Evolutionary conservation across 2,329 filamentous ascomycete species (phyloP), one percentile per base, ranked within the genome.

Genomic region (Beauveria medogensis): DNA sequence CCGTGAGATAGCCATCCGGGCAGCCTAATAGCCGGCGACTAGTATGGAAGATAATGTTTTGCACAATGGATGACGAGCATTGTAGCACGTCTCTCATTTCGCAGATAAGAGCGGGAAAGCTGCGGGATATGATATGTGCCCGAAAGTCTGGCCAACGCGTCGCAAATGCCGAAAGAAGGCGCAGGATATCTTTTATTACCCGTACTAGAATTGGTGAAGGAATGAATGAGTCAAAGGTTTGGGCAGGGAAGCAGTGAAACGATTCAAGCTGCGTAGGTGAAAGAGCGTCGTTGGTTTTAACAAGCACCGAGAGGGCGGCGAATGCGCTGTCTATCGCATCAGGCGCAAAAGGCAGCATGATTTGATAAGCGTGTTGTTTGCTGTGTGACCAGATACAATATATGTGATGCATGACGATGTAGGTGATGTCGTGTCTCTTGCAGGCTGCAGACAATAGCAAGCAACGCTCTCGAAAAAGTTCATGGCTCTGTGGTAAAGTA

Each of bases 361-460:
- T 65, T 51, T 75, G 68, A 1, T 72, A 70, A 14, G 78, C 67
- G 3, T 77, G 63, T 14, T 55, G 1, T 28, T 18, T 66, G 20
- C 75, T 69, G 3, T 73, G 61, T 3, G 78, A 79, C 79, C 81
- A 83, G 22, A 81, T 67, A 67, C 85, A 89, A 69, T 84, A 86
- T 2, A 88, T 62, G 67, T 90, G 87, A 68, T 90, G 87, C 14
- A 89, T 69, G 6, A 80, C 76, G 55, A 91, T 66, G 68, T 87
- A 92, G 67, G 89, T 83, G 52, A 75, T 64, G 69, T 92, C 89
- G 5, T 78, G 70, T 0, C 69, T 66, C 2, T 64, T 48, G 64
- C 84, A 87, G 1, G 88, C 88, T 26, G 82, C 74, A 28, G 65
- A 67, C 14, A 92, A 73, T 8, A 89, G 75, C n/a, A 69, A 64